Evolutionary conservation across 805 yeast species (phyloP), one percentile per base, ranked within the genome.

Genomic region (Candida bentonensis): DNA sequence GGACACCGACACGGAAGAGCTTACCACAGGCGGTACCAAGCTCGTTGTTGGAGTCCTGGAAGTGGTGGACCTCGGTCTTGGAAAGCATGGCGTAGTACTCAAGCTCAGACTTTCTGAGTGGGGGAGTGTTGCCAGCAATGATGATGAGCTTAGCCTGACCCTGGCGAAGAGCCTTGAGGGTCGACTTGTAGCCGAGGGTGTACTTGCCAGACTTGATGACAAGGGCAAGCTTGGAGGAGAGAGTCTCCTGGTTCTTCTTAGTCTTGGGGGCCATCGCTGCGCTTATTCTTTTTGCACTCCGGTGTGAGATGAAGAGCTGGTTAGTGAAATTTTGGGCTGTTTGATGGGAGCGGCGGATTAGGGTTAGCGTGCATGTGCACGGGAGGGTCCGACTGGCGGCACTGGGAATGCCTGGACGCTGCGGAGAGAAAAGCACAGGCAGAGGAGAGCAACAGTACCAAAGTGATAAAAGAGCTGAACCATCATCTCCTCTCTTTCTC

Each of bases 81-180:
- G 97, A 83, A 71, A 92, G 82, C 98, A 92, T 89, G 67, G 97
- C 96, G 86, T 92, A 92, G 82, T 92, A 92, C 80, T 92, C 98
- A 72, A 92, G 81, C 82, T 92, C 99, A 61, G 97, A 86, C 79
- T 92, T 89, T 82, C 97, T 89, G 73, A 92, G 83, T 65, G 89
- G 94, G 76, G 98, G 98, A 66, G 97, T 92, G 92, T 92, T 92
- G 69, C 94, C 92, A 65, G 99, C 95, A 66, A 92, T 79, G 76
- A 92, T 82, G 69, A 92, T 76, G 72, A 92, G 81, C 85, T 92
- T 92, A 62, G 98, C 94, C 81, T 89, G 89, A 69, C 96, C 96
- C 71, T 85, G 85, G 79, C 99, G 88, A 70, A 92, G 78, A 62
- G 97, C 75, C 85, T 92, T 92, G 72, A 92, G 82, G 70, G 94